phyloP scores from a whole-genome alignment of 1,284 basidiomycete species.

The Cutaneotrichosporon sp. region DNA sequence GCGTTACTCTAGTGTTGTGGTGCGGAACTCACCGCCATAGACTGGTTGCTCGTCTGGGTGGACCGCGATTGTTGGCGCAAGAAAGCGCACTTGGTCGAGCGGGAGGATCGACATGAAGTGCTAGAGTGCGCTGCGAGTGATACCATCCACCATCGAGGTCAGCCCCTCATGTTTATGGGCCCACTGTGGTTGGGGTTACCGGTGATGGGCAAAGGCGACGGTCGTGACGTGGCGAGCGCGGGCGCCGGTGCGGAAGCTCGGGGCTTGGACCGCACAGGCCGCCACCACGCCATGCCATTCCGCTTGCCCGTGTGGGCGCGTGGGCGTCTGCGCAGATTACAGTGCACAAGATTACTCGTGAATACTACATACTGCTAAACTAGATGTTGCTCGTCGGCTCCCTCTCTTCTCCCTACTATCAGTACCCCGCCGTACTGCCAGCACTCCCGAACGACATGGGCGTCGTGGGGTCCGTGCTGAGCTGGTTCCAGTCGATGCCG shows the following conservation, averaged over 20 bases:
- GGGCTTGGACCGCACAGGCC: neutral
- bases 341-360: neutral
- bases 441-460: neutral
- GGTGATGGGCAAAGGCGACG: neutral
- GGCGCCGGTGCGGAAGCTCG: neutral
- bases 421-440: neutral
- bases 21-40: neutral
- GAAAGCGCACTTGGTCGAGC: neutral
- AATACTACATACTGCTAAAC: neutral
- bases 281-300: neutral
- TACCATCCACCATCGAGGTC: too few species aligned
- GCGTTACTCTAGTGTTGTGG: neutral
- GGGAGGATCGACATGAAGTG: too few species aligned
- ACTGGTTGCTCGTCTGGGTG: neutral
- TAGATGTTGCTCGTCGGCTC: neutral
- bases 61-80: neutral
- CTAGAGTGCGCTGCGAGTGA: too few species aligned
- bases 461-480: neutral
- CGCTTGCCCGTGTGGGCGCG: neutral
- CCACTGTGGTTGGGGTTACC: neutral
- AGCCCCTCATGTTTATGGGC: too few species aligned
- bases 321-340: too few species aligned
- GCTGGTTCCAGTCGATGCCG: conserved; percentile 6
- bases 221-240: neutral
- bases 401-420: neutral